Conservation (phyloP, 768 basidiomycete genomes). For the Pholiota molesta region DNA sequence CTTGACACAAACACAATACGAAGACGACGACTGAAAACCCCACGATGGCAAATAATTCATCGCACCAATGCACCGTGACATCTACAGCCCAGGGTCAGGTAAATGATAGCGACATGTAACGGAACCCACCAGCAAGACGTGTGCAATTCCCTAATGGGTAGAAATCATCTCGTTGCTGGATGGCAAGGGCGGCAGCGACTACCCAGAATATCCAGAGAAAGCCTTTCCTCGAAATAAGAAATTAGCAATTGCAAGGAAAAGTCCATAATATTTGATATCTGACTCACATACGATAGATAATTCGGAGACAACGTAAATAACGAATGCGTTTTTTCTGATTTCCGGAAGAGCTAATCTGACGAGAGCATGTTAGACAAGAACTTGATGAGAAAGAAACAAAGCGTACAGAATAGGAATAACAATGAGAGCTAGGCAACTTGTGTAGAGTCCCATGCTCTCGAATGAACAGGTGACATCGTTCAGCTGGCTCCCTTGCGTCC, state of each 20-base stretch:
- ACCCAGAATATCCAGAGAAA: slow-evolving; percentile 21
- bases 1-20: slow-evolving; percentile 13
- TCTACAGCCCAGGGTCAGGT: not conserved
- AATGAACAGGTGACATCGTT: slow-evolving; percentile 3
- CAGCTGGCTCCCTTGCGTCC: slow-evolving; percentile 11
- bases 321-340: slow-evolving; percentile 19
- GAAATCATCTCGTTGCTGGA: slow-evolving; percentile 8
- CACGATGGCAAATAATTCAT: slow-evolving; percentile 16
- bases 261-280: not conserved
- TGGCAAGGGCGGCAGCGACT: slow-evolving; percentile 14
- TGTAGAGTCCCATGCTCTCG: slow-evolving; percentile 17
- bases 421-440: slow-evolving; percentile 2
- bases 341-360: slow-evolving; percentile 14
- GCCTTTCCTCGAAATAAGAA: not conserved
- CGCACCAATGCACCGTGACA: slow-evolving; percentile 10
- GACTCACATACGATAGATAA: not conserved
- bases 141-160: slow-evolving; percentile 13
- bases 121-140: not conserved
- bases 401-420: slow-evolving; percentile 17
- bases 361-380: not conserved
- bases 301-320: slow-evolving; percentile 15
- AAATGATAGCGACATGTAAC: not conserved
- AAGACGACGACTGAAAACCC: slow-evolving; percentile 15
- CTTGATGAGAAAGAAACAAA: not conserved
- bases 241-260: not conserved